These are phyloP conservation scores for Penicillium pulvis DNA, from an alignment of 495 filamentous ascomycete genomes.

Conservation along the genomic window DNA sequence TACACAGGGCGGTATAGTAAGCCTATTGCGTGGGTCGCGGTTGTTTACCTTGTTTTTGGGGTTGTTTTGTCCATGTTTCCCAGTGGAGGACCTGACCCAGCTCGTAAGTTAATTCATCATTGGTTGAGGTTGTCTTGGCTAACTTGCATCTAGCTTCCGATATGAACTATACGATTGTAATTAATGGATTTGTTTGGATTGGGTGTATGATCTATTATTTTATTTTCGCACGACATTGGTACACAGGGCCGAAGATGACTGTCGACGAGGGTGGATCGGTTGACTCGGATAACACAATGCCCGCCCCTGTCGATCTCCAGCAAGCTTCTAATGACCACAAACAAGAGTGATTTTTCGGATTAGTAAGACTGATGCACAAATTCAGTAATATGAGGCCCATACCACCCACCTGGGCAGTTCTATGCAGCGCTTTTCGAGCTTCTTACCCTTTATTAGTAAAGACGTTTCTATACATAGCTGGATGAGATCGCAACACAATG, in stretches of 20 bases:
- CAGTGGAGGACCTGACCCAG: conserved; percentile 56
- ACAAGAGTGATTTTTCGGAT: conserved; percentile 2
- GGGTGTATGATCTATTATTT: conserved; percentile 64
- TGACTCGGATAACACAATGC: conserved; percentile 4
- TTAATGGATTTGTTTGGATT: conserved; percentile 64
- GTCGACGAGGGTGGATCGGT: conserved; percentile 39
- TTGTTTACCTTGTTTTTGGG: conserved; percentile 58
- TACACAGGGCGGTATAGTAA: conserved; percentile 42
- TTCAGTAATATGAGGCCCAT: not conserved
- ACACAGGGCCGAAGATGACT: conserved; percentile 72
- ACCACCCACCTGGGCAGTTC: too few relatives aligned
- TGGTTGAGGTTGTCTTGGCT: not conserved
- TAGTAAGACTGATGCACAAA: not conserved
- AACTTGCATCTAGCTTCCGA: conserved; percentile 35
- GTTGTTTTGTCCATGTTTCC: conserved; percentile 63
- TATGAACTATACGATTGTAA: conserved; percentile 71
- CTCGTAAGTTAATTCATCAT: conserved; percentile 30
- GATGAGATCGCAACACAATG: too few relatives aligned
- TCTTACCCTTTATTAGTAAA: too few relatives aligned
- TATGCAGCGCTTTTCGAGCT: too few relatives aligned
- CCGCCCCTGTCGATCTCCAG: not conserved
- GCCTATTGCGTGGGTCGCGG: conserved; percentile 55
- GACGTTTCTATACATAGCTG: too few relatives aligned
- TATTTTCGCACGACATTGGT: conserved; percentile 69
- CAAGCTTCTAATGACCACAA: not conserved